Base-by-base conservation (phyloP, 805 yeast genomes). In the Wickerhamiella australiensis region DNA sequence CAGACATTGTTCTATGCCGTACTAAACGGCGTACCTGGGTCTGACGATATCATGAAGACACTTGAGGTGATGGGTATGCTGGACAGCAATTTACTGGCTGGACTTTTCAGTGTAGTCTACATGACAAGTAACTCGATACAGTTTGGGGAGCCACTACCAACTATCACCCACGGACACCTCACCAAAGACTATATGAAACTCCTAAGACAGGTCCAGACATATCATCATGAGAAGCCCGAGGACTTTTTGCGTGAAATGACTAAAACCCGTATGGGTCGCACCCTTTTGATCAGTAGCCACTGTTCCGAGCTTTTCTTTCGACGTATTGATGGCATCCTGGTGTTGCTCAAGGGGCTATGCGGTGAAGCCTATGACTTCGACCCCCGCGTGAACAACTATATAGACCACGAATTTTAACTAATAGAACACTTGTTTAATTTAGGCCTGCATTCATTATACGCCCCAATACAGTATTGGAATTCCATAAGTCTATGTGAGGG, bases 111-210 rank as follows among this genome's bases (percentile, higher is more conserved):
- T 8, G 52, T 59, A 7, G 36, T 65, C 3, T 61, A 62, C 52
- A 65, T 65, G 68, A 25, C 59, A 4, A 51, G 61, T 13, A 53
- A 55, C 3, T 60, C 68, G 8, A 51, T 65, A 8, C 45, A 31
- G 9, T 56, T 61, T 13, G 63, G 58, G 1, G 47, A 50, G n/a
- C 60, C 68, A 0, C 52, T 65, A 6, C 68, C 68, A 0, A 57
- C 59, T 7, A 51, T 65, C 20, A 57, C 66, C 2, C 61, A 66
- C 2, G 65, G 64, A 0, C 59, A 58, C 26, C 50, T 61, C 23
- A 40, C 49, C 27, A 22, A 29, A 3, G 49, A 37, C 20, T 35
- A 46, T 41, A 3, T 46, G 7, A 12, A 23, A 27, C 17, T 46
- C 2, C 20, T 31, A n/a, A 7, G 35, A 15, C n/a, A 29, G 26